Conservation (phyloP, 345 rosid species). For the Aurinia saxatilis region DNA sequence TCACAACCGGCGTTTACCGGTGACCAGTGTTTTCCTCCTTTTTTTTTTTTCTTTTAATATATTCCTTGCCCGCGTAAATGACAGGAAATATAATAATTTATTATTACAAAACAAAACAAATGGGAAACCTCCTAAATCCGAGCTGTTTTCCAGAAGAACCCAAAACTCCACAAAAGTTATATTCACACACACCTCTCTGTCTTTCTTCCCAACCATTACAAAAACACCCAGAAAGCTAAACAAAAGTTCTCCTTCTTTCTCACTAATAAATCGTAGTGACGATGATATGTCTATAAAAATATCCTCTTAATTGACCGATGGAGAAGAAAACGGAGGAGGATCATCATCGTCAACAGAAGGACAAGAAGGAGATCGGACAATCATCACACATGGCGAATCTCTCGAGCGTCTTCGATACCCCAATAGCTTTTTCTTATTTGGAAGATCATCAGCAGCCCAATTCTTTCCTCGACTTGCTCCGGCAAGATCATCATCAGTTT, state of each 20-base stretch:
- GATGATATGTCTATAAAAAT: constrained; percentile 20
- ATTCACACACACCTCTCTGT: constrained; percentile 54
- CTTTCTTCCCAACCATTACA: constrained; percentile 14
- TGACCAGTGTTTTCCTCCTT: constrained; percentile 53
- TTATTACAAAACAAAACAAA: constrained; percentile 8
- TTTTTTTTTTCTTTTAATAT: not conserved
- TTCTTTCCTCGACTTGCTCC: constrained; percentile 50
- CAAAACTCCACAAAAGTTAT: constrained; percentile 26
- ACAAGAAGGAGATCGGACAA: too few relatives aligned
- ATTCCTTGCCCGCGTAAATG: constrained; percentile 22
- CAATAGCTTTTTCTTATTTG: constrained; percentile 23
- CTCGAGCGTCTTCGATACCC: constrained; percentile 56
- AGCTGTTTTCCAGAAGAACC: constrained; percentile 63
- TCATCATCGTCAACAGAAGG: constrained; percentile 13
- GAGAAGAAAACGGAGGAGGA: constrained; percentile 9
- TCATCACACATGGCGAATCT: constrained; percentile 35
- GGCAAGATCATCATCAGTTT: constrained; percentile 31
- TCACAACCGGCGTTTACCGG: too few relatives aligned
- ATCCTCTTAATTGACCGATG: constrained; percentile 9
- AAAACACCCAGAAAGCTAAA: constrained; percentile 21
- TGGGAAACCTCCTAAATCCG: constrained; percentile 50
- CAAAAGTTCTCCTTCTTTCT: constrained; percentile 20
- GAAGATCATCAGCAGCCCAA: constrained; percentile 16
- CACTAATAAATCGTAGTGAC: too few relatives aligned
- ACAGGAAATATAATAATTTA: not conserved